Percentiles rank a stretch among this genome's conserved stretches.
Evolutionary conservation across 2,329 filamentous ascomycete genomes (phyloP).

Genomic region (Cercospora janseana): DNA sequence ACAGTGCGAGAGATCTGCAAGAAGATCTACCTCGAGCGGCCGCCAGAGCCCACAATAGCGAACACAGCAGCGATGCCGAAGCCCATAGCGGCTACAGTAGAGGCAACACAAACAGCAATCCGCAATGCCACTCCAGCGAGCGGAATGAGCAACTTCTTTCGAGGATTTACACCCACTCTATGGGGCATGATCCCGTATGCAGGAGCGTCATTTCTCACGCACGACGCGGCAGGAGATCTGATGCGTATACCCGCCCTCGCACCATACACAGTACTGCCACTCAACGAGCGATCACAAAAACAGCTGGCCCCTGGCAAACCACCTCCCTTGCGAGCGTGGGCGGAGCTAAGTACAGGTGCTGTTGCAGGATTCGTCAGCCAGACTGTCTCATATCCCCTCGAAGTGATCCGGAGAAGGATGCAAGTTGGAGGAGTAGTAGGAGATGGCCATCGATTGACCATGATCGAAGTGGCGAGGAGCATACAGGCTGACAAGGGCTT

Average conservation of each 20-base stretch:
- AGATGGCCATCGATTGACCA: constrained; percentile 74
- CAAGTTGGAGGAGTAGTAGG: constrained; percentile 94
- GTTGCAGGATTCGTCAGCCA: constrained; percentile 86
- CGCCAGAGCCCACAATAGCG: constrained; percentile 35
- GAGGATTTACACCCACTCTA: constrained; percentile 85
- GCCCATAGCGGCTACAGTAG: constrained; percentile 42
- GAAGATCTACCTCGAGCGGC: constrained; percentile 80
- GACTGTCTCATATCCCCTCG: constrained; percentile 87
- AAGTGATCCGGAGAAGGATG: constrained; percentile 90
- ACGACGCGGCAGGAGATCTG: constrained; percentile 84
- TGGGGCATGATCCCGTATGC: constrained; percentile 97
- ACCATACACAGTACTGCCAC: constrained; percentile 71
- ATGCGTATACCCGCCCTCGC: constrained; percentile 68
- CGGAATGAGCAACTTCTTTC: constrained; percentile 87
- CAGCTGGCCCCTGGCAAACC: constrained; percentile 54
- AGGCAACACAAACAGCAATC: constrained; percentile 47
- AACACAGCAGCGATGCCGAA: constrained; percentile 23
- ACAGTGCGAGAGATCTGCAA: constrained; percentile 74
- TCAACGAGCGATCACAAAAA: constrained; percentile 45
- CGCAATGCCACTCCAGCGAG: constrained; percentile 58
- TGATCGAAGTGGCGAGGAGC: constrained; percentile 72
- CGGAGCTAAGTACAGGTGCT: constrained; percentile 80
- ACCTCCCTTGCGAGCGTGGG: constrained; percentile 75
- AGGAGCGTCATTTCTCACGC: constrained; percentile 90
- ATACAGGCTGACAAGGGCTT: constrained; percentile 75